phyloP scores from a whole-genome alignment of 148 eudicot species.

The Spergularia marina region DNA sequence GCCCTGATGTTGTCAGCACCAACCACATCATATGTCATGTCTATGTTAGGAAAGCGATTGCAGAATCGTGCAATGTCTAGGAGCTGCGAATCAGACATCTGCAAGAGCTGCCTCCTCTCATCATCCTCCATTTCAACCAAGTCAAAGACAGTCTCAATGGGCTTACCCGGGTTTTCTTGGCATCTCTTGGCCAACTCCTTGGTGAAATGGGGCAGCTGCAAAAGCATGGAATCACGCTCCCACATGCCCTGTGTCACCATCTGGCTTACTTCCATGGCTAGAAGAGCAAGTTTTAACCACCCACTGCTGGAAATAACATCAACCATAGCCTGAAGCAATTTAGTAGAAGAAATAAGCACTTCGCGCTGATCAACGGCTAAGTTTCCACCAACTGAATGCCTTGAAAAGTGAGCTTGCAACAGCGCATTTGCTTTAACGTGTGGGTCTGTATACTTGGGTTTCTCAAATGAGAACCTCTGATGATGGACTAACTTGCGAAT shows the following conservation, averaged over 20 bases:
- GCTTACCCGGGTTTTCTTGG: slow-evolving; percentile 71
- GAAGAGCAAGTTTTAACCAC: slow-evolving; percentile 84
- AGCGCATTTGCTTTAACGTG: slow-evolving; percentile 87
- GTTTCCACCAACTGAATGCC: slow-evolving; percentile 79
- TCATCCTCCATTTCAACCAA: slow-evolving; percentile 83
- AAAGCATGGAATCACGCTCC: slow-evolving; percentile 92
- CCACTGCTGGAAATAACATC: slow-evolving; percentile 92
- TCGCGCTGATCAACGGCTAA: slow-evolving; percentile 76
- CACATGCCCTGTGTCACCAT: slow-evolving; percentile 98
- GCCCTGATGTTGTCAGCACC: slow-evolving; percentile 46
- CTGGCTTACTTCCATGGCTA: slow-evolving; percentile 92
- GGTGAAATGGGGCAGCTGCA: slow-evolving; percentile 83
- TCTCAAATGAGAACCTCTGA: slow-evolving; percentile 82
- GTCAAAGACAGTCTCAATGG: slow-evolving; percentile 76
- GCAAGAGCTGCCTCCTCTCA: slow-evolving; percentile 59
- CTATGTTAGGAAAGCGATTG: slow-evolving; percentile 78
- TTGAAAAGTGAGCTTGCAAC: slow-evolving; percentile 88
- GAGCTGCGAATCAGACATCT: slow-evolving; percentile 65
- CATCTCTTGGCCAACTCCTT: slow-evolving; percentile 76
- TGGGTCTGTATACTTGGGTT: slow-evolving; percentile 76
- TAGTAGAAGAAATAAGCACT: slow-evolving; percentile 62
- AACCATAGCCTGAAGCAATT: slow-evolving; percentile 89
- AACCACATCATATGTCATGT: slow-evolving; percentile 55
- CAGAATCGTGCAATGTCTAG: slow-evolving; percentile 75
- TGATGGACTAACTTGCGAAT: slow-evolving; percentile 71